A percentile compares a stretch with the other conserved stretches of the same genome.
These are phyloP conservation scores for Iris macrosiphon DNA, from an alignment of 106 monocot species.

Conservation along the genomic window DNA sequence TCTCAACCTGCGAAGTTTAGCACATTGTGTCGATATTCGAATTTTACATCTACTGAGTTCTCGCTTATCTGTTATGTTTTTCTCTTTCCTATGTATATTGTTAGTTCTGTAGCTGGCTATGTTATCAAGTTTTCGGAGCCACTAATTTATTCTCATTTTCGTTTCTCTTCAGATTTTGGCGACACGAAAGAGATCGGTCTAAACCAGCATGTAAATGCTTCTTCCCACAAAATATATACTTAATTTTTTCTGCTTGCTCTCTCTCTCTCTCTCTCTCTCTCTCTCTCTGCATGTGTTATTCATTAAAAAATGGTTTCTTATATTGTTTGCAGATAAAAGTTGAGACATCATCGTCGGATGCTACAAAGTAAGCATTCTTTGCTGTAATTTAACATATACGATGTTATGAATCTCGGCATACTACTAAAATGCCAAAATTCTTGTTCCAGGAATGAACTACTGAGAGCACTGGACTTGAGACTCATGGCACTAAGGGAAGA, in stretches of 20 bases:
- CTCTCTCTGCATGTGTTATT: no score
- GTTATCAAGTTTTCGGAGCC: neutral
- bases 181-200: conserved; percentile 23
- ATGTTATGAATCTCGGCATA: no score
- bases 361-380: conserved; percentile 57
- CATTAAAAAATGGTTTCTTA: neutral
- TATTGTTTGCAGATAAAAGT: conserved; percentile 36
- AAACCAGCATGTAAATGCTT: conserved; percentile 47
- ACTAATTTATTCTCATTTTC: neutral
- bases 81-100: no score
- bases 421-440: conserved; percentile 9
- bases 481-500: conserved; percentile 63
- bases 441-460: conserved; percentile 65
- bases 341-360: conserved; percentile 58
- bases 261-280: neutral
- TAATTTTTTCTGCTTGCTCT: neutral
- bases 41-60: no score
- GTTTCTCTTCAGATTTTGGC: conserved; percentile 27
- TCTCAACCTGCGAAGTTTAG: no score
- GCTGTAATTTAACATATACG: no score
- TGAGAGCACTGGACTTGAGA: conserved; percentile 70
- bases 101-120: no score
- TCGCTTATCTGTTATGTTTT: no score
- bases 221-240: neutral
- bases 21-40: no score